phyloP scores from a whole-genome alignment of 208 protist genomes.

The Trypanosoma lewisi region DNA sequence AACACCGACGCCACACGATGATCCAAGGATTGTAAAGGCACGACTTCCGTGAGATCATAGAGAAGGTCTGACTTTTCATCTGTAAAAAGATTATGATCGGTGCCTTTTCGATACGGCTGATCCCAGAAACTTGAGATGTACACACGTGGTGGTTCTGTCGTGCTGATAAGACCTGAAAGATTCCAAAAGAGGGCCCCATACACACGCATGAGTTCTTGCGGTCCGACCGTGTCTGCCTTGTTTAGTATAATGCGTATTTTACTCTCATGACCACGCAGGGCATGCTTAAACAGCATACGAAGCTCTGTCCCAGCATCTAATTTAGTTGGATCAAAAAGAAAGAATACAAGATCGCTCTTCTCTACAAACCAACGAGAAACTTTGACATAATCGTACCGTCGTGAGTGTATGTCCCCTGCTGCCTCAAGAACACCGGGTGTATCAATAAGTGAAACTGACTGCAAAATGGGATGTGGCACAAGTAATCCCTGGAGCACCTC shows the following conservation, averaged over 20 bases:
- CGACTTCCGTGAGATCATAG: slow-evolving; percentile 73
- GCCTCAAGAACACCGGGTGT: slow-evolving; percentile 96
- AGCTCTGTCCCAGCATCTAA: slow-evolving; percentile 90
- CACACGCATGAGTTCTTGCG: slow-evolving; percentile 96
- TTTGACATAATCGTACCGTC: slow-evolving; percentile 76
- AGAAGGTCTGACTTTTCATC: slow-evolving; percentile 87
- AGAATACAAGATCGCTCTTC: slow-evolving; percentile 93
- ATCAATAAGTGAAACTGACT: slow-evolving; percentile 95
- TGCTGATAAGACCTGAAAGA: slow-evolving; percentile 93
- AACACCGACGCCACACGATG: slow-evolving; percentile 90
- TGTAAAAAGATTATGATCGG: slow-evolving; percentile 83
- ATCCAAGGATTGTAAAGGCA: slow-evolving; percentile 88
- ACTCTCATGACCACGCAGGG: slow-evolving; percentile 87
- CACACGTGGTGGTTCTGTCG: slow-evolving; percentile 95
- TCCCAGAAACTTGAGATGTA: slow-evolving; percentile 97
- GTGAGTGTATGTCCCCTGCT: slow-evolving; percentile 59
- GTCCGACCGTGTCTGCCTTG: slow-evolving; percentile 93
- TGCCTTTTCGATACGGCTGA: slow-evolving; percentile 71
- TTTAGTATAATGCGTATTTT: slow-evolving; percentile 97
- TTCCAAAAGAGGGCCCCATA: slow-evolving; percentile 98
- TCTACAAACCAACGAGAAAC: slow-evolving; percentile 93
- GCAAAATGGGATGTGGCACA: slow-evolving; percentile 80
- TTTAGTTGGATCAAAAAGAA: slow-evolving; percentile 98
- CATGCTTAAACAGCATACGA: slow-evolving; percentile 58
- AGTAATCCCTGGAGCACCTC: slow-evolving; percentile 85